Percentiles rank a stretch among this genome's conserved stretches.
These are phyloP conservation scores for Xylaria castorea DNA, from an alignment of 495 filamentous ascomycete species.

Conservation along the genomic window DNA sequence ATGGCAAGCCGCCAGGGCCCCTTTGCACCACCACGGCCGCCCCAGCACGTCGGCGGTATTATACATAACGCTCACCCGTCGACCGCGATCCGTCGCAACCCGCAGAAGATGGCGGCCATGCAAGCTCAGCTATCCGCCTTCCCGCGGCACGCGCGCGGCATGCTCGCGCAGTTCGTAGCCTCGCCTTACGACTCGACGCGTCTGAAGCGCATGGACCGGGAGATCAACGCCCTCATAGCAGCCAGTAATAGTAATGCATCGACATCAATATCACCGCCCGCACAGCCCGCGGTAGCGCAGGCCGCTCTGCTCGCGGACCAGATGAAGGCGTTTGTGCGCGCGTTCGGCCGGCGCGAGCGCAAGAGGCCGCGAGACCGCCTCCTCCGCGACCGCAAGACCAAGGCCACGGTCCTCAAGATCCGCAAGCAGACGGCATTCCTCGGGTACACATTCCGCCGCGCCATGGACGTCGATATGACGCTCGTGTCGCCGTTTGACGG, in stretches of 20 bases:
- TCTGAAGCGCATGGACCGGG: slow-evolving; percentile 52
- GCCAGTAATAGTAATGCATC: not conserved
- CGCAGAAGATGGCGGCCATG: slow-evolving; percentile 36
- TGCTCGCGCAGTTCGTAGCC: slow-evolving; percentile 49
- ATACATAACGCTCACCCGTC: not conserved
- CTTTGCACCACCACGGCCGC: slow-evolving; percentile 1
- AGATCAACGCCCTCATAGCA: slow-evolving; percentile 46
- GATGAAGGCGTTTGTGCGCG: slow-evolving; percentile 48
- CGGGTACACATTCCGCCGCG: slow-evolving; percentile 82
- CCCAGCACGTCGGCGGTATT: not conserved
- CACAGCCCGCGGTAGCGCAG: slow-evolving; percentile 23
- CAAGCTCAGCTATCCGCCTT: slow-evolving; percentile 46
- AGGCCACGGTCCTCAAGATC: slow-evolving; percentile 71
- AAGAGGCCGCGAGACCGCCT: slow-evolving; percentile 81
- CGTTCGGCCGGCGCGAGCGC: slow-evolving; percentile 60
- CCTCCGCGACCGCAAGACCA: slow-evolving; percentile 71
- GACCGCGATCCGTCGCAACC: slow-evolving; percentile 28
- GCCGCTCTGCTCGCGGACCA: slow-evolving; percentile 24
- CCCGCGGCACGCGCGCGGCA: slow-evolving; percentile 45
- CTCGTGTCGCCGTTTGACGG: slow-evolving; percentile 6
- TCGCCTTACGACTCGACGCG: slow-evolving; percentile 51
- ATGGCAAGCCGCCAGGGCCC: slow-evolving; percentile 4
- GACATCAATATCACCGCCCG: not conserved
- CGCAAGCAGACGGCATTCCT: slow-evolving; percentile 82
- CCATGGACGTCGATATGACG: slow-evolving; percentile 31